phyloP scores from a whole-genome alignment of 495 filamentous ascomycete genomes.

The Neurospora sp. region DNA sequence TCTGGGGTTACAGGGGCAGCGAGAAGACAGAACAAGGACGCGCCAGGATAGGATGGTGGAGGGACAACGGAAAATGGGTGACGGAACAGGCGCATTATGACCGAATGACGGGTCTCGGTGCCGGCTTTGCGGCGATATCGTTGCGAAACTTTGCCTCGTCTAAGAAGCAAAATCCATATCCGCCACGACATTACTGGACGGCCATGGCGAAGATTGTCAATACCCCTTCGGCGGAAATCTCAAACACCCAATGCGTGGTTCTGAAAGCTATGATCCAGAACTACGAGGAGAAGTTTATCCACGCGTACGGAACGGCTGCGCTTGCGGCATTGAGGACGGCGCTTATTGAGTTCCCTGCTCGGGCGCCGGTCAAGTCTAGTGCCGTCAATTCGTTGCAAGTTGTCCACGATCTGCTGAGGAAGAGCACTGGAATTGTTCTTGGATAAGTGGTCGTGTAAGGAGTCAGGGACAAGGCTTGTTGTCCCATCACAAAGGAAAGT shows the following conservation, averaged over 20 bases:
- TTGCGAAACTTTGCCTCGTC: slow-evolving; percentile 70
- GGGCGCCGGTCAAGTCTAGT: slow-evolving; percentile 38
- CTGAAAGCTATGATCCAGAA: slow-evolving; percentile 68
- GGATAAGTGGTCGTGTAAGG: slow-evolving; percentile 5
- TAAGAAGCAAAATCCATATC: slow-evolving; percentile 61
- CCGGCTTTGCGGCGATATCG: slow-evolving; percentile 72
- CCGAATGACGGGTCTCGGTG: slow-evolving; percentile 74
- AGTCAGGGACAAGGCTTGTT: neutral
- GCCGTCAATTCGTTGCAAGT: slow-evolving; percentile 49
- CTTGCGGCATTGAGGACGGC: slow-evolving; percentile 53
- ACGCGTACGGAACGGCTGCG: slow-evolving; percentile 65
- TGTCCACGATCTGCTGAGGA: slow-evolving; percentile 47
- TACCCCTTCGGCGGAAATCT: slow-evolving; percentile 54
- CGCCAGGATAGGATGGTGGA: slow-evolving; percentile 65
- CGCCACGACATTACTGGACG: slow-evolving; percentile 71
- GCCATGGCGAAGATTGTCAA: slow-evolving; percentile 63
- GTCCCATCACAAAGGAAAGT: neutral
- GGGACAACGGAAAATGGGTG: slow-evolving; percentile 47
- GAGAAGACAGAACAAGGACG: slow-evolving; percentile 65
- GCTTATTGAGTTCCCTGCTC: slow-evolving; percentile 57
- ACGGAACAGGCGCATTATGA: slow-evolving; percentile 60
- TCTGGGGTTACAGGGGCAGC: slow-evolving; percentile 74
- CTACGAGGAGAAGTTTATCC: slow-evolving; percentile 59
- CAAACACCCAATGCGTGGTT: slow-evolving; percentile 67
- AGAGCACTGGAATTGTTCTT: slow-evolving; percentile 47